Percentiles rank a stretch among this genome's conserved stretches.
Conservation (phyloP, 2,329 filamentous ascomycete genomes). For the Ophiostoma piceae region DNA sequence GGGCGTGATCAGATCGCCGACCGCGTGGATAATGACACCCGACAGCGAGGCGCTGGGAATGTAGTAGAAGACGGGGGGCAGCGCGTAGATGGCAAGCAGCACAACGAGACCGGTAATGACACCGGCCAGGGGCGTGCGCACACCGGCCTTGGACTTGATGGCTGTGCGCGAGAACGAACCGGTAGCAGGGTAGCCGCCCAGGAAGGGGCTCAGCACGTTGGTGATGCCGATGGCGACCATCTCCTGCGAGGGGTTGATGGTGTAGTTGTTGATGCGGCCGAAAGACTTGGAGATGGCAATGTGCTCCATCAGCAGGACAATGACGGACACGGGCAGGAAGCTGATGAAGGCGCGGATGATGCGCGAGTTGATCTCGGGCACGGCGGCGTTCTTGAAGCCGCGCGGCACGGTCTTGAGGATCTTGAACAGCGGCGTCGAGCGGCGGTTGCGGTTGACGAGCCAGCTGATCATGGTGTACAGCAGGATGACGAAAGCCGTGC, state of each 20-base stretch:
- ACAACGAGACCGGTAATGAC: conserved; percentile 73
- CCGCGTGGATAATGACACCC: conserved; percentile 77
- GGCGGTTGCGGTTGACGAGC: conserved; percentile 66
- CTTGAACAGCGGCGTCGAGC: conserved; percentile 60
- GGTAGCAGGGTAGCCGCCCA: conserved; percentile 87
- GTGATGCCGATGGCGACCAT: conserved; percentile 90
- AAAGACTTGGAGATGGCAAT: conserved; percentile 98
- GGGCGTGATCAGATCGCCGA: conserved; percentile 77
- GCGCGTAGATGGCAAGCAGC: conserved; percentile 69
- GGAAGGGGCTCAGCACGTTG: conserved; percentile 85
- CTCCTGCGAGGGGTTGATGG: conserved; percentile 93
- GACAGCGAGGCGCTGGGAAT: conserved; percentile 67
- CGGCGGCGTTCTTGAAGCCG: conserved; percentile 75
- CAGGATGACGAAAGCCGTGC: conserved; percentile 85
- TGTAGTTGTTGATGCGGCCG: conserved; percentile 95
- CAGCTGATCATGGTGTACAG: conserved; percentile 90
- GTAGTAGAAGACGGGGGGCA: conserved; percentile 74
- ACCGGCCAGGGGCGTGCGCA: conserved; percentile 62
- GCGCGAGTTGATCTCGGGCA: conserved; percentile 60
- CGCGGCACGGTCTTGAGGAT: conserved; percentile 74
- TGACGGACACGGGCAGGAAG: conserved; percentile 77
- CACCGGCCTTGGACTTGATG: conserved; percentile 79
- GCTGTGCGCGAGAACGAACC: conserved; percentile 67
- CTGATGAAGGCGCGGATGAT: conserved; percentile 65
- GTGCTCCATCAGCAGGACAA: conserved; percentile 93